Base-by-base conservation (phyloP, 495 filamentous ascomycete species). In the Hypoxylon lienhwacheense region DNA sequence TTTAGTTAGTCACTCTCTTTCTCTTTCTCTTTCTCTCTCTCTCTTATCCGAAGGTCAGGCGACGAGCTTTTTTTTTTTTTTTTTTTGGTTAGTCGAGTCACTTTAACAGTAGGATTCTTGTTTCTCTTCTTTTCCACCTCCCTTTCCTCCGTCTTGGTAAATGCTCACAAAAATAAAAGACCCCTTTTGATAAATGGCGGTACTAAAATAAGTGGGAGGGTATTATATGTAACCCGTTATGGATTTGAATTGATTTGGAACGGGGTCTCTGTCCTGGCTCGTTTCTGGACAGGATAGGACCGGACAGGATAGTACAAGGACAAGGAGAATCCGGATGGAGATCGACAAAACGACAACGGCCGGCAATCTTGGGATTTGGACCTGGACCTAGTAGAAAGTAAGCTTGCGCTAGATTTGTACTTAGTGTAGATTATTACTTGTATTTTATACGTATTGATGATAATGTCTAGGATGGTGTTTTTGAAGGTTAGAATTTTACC, bases 221-320 rank as follows among this genome's bases (percentile, higher is more conserved):
- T 47, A 14, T 14, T 12, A 32, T 10, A 17, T 8, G 20, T 59
- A 36, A 34, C 37, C 46, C 52, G 46, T 36, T 51, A 46, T 55
- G 57, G 57, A 17, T 39, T 55, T 43, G 55, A 45, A 60, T 55
- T 52, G 49, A 52, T 55, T 47, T 61, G 26, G 19, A 45, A 52
- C 48, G 58, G 58, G 49, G 50, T n/a, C 41, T 28, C 36, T 44
- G 43, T 50, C 46, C 51, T 47, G 46, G 46, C 35, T 61, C 47
- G 52, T 61, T 55, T 61, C 34, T 59, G 45, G n/a, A 34, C 44
- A 55, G 47, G 45, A 26, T 22, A n/a, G n/a, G n/a, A n/a, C n/a
- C n/a, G n/a, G n/a, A n/a, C n/a, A n/a, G n/a, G n/a, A n/a, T n/a
- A n/a, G n/a, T n/a, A n/a, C n/a, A n/a, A 33, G 31, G 57, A 34